Evolutionary conservation across 192 early-diverging fungal genomes (phyloP).

Genomic region (Gryganskiella cystojenkinii): DNA sequence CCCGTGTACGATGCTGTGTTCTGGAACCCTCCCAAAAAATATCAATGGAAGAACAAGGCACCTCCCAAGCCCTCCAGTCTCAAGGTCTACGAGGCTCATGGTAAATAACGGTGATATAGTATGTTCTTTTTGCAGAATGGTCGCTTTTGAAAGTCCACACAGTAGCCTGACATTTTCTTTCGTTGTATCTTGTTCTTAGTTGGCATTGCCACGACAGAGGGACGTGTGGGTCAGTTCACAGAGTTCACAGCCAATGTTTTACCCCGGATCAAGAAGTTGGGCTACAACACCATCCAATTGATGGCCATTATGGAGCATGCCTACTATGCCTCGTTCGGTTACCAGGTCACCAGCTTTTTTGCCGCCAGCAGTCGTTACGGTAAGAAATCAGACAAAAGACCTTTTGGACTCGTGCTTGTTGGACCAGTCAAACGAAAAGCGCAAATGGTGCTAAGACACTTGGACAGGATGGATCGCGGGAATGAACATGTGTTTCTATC

Average conservation of each 20-base stretch:
- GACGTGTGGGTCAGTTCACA: slow-evolving; percentile 80
- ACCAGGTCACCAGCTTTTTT: slow-evolving; percentile 97
- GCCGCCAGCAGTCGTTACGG: slow-evolving; percentile 89
- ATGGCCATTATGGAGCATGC: slow-evolving; percentile 99
- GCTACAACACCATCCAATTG: slow-evolving; percentile 83
- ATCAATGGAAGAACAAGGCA: slow-evolving; percentile 80
- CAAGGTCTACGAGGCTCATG: slow-evolving; percentile 92
- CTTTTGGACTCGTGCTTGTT: too few species aligned
- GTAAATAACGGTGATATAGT: too few species aligned
- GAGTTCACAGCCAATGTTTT: slow-evolving; percentile 88
- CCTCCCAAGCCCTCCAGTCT: slow-evolving; percentile 75
- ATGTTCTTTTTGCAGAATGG: neutral
- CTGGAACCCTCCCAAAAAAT: slow-evolving; percentile 89
- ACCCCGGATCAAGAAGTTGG: slow-evolving; percentile 83
- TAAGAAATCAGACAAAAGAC: too few species aligned
- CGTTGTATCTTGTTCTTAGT: slow-evolving; percentile 57
- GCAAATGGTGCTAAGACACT: too few species aligned
- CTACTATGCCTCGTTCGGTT: slow-evolving; percentile 96
- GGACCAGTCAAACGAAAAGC: too few species aligned
- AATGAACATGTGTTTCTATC: too few species aligned
- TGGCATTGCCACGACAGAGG: slow-evolving; percentile 90
- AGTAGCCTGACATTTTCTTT: neutral
- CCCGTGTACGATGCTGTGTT: slow-evolving; percentile 93
- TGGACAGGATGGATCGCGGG: neutral
- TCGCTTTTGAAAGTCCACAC: too few species aligned